Percentiles rank a stretch among this genome's conserved stretches.
Conservation (phyloP, 257 asterid genomes). For the Solanum boliviense region DNA sequence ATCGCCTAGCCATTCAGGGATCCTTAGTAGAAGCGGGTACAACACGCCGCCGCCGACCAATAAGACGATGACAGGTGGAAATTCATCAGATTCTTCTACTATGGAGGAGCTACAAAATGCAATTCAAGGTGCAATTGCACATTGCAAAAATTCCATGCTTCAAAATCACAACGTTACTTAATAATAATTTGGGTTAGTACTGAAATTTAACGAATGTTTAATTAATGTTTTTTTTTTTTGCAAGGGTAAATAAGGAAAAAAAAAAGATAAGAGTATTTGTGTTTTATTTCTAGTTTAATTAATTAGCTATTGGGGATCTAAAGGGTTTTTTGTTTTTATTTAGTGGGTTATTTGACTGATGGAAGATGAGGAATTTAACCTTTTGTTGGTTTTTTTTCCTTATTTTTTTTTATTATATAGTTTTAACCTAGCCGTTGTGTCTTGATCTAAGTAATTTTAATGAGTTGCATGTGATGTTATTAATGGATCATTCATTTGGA, state of each 20-base stretch:
- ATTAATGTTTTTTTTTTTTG: background rate
- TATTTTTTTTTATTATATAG: background rate
- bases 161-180: slow-evolving; percentile 2
- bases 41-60: slow-evolving; percentile 16
- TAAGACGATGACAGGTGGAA: slow-evolving; percentile 4
- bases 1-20: slow-evolving; percentile 61
- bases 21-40: slow-evolving; percentile 20
- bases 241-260: background rate
- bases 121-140: slow-evolving; percentile 83
- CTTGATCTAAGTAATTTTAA: background rate
- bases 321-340: background rate
- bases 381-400: background rate
- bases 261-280: background rate
- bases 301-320: slow-evolving; percentile 14
- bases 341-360: slow-evolving; percentile 12
- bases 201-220: slow-evolving; percentile 13
- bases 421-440: slow-evolving; percentile 1
- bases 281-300: background rate
- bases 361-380: background rate
- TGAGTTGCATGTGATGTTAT: slow-evolving; percentile 19
- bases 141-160: slow-evolving; percentile 75
- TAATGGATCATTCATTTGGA: slow-evolving; percentile 21
- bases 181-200: slow-evolving; percentile 18
- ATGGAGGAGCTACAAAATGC: slow-evolving; percentile 91
- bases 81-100: slow-evolving; percentile 38